Evolutionary conservation across 805 yeast genomes (phyloP), one percentile per base, ranked within the genome.

Genomic region (Kazachstania bromeliacearum): DNA sequence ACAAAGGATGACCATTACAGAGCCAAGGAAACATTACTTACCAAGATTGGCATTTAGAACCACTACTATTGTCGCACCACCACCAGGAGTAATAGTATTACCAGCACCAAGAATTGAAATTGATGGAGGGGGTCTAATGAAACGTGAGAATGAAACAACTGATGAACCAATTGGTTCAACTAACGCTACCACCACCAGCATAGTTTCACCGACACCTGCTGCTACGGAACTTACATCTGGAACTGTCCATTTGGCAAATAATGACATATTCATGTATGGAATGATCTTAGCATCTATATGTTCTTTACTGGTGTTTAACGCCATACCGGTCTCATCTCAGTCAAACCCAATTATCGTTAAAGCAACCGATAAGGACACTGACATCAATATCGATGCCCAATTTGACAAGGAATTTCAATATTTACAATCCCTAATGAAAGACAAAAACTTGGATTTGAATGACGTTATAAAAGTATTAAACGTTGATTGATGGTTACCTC

Each of bases 61-160:
- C n/a, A n/a, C 50, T 5, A 54, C 52, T 15, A 38, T 47, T 3
- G 30, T 30, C 2, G 49, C 55, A 26, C 28, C 7, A 26, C 28
- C 7, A 26, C 28, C 17, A 4, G 8, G n/a, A 26, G 33, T 9
- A 39, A 36, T 0, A 33, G 44, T 2, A 33, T 32, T 2, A 41
- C 42, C 5, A 31, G 45, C 3, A 40, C 42, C 10, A 32, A 47
- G 2, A 32, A 49, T 7, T 35, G 44, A n/a, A 30, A 36, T 9
- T 33, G 38, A 5, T 24, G 18, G 20, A 32, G 18, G 16, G 23
- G 17, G 16, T 26, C 44, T 6, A 46, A 27, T 13, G 28, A 16
- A 4, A 24, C 25, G 2, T n/a, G n/a, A n/a, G n/a, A n/a, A n/a
- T n/a, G n/a, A n/a, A n/a, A 34, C 35, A 9, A 36, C 36, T 9